Percentiles rank a stretch among this genome's conserved stretches.
Evolutionary conservation across 2,329 filamentous ascomycete genomes (phyloP).

Genomic region (Penicillium carneum): DNA sequence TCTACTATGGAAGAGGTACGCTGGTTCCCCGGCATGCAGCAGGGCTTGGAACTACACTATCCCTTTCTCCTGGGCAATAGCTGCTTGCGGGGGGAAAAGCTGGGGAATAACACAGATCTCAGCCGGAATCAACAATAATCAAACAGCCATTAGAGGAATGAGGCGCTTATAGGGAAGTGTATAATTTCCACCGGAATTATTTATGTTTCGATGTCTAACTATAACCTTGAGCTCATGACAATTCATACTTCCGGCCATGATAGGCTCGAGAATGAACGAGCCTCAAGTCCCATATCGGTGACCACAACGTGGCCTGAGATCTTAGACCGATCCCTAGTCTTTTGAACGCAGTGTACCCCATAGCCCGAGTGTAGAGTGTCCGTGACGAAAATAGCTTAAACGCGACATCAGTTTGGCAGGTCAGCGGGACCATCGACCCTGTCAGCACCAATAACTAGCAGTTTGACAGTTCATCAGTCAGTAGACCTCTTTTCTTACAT

Average conservation of each 20-base stretch:
- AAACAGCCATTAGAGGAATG: constrained; percentile 1
- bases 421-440: constrained; percentile 39
- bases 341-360: constrained; percentile 23
- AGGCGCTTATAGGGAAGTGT: constrained; percentile 1
- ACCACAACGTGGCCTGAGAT: constrained; percentile 31
- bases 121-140: background rate
- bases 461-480: constrained; percentile 39
- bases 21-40: constrained; percentile 43
- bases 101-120: constrained; percentile 4
- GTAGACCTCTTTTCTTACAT: constrained; percentile 22
- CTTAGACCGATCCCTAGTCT: constrained; percentile 19
- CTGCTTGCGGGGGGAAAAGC: constrained; percentile 26
- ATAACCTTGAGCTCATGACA: background rate
- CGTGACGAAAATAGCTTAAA: constrained; percentile 44
- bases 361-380: constrained; percentile 22
- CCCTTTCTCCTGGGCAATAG: constrained; percentile 40
- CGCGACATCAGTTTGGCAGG: constrained; percentile 31
- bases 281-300: constrained; percentile 6
- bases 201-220: background rate
- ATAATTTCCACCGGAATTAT: constrained; percentile 5
- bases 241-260: background rate
- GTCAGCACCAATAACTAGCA: constrained; percentile 30
- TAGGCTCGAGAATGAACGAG: background rate
- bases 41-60: constrained; percentile 33
- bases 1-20: constrained; percentile 35